Evolutionary conservation across 2,329 filamentous ascomycete genomes (phyloP).

Genomic region (Aspergillus novofumigatus): DNA sequence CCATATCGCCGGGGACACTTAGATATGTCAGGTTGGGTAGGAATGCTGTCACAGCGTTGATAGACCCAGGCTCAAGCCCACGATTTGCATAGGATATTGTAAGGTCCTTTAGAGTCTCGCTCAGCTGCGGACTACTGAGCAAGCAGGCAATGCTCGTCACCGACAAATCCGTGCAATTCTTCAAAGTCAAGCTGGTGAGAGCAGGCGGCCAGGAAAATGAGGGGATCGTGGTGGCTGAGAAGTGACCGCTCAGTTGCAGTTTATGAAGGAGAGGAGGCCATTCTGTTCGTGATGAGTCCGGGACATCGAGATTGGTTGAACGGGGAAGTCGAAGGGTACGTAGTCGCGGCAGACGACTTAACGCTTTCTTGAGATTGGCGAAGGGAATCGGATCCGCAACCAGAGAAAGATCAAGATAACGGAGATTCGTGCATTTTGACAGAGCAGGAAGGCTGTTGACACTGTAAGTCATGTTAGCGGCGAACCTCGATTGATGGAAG

Average conservation of each 20-base stretch:
- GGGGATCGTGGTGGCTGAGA: slow-evolving; percentile 13
- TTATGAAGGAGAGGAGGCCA: slow-evolving; percentile 26
- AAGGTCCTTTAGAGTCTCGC: slow-evolving; percentile 20
- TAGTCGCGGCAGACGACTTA: slow-evolving; percentile 46
- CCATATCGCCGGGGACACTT: slow-evolving; percentile 29
- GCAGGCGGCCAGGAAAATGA: slow-evolving; percentile 26
- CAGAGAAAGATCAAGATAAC: slow-evolving; percentile 49
- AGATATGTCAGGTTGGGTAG: slow-evolving; percentile 26
- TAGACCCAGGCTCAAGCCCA: slow-evolving; percentile 21
- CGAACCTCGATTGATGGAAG: neutral
- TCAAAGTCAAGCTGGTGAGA: slow-evolving; percentile 22
- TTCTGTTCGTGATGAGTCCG: slow-evolving; percentile 5
- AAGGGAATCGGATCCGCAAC: slow-evolving; percentile 50
- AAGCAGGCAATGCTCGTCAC: slow-evolving; percentile 19
- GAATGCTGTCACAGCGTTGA: slow-evolving; percentile 22
- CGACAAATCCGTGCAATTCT: slow-evolving; percentile 23
- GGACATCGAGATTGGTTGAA: slow-evolving; percentile 18
- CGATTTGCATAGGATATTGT: slow-evolving; percentile 23
- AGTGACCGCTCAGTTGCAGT: slow-evolving; percentile 24
- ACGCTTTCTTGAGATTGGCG: slow-evolving; percentile 47
- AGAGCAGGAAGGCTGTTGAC: slow-evolving; percentile 55
- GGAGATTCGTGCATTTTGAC: slow-evolving; percentile 51
- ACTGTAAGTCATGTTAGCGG: slow-evolving; percentile 15
- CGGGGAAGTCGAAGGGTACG: slow-evolving; percentile 44
- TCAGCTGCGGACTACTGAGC: slow-evolving; percentile 20